Base-by-base conservation (phyloP, 2,329 filamentous ascomycete genomes). In the Colletotrichum theobromicola region DNA sequence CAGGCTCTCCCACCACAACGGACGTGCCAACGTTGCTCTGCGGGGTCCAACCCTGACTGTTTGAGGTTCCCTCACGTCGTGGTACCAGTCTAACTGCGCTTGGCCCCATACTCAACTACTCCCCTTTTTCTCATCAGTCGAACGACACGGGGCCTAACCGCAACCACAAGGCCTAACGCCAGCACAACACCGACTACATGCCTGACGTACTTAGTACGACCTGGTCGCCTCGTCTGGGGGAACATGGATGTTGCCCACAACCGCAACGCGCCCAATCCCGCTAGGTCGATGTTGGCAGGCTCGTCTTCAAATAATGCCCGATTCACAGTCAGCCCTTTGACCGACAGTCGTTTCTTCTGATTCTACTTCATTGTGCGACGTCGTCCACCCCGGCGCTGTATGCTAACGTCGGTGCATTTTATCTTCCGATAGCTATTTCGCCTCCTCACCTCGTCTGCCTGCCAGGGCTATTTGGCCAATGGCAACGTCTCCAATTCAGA, bases 21-120 rank as follows among this genome's bases (percentile, higher is more conserved):
- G 72, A 71, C 61, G 61, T 74, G 61, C 67, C 67, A 74, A 55
- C 67, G 67, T 61, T 71, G 72, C 50, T 62, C 67, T 71, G 72
- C 37, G 71, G 71, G 71, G 71, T 66, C 32, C 58, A 37, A 34
- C 70, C 66, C 58, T 65, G 66, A 65, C 66, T 28, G 70, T 70
- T 73, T 60, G 66, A 67, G 58, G 50, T 64, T 64, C 66, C 66
- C 12, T 73, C 34, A 58, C 32, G 18, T 34, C 58, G 70, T 68
- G 30, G 57, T 46, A 30, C 30, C 24, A 46, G 58, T 32, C 63
- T 50, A 50, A 21, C 65, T 50, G 35, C 70, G 66, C 58, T 50
- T 73, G 35, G 58, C 35, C 21, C 46, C 58, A 62, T 70, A 55
- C 42, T 26, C 24, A 7, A 58, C 9, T 58, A 53, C 30, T 42